Base-by-base conservation (phyloP, 352 stramenopile genomes). In the Pythium dissotocum region DNA sequence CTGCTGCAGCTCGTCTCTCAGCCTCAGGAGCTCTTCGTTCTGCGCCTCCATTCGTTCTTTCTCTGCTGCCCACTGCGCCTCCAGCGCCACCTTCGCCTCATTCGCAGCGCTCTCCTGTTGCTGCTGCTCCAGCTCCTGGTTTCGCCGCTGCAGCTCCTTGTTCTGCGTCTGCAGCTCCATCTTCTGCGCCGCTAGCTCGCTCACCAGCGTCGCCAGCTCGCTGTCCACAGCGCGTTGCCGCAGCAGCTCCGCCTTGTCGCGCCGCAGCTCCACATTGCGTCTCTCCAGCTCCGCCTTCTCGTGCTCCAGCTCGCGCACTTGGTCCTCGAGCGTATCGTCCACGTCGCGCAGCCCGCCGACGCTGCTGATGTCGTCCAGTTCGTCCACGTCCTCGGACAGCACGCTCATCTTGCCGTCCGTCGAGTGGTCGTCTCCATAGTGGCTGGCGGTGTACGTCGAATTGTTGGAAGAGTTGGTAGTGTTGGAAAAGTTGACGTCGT, bases 281-380 rank as follows among this genome's bases (percentile, higher is more conserved):
- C 36, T 6, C 58, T 71, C 28, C 2, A 71, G 55, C 46, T 57
- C 55, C 16, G 44, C 56, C 30, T 63, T 69, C 40, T 61, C 56
- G 55, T 48, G 57, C 49, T 42, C 44, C 32, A 70, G 59, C 21
- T 67, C 59, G 59, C 54, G 66, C 42, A 72, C 46, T 30, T 72
- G 66, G 66, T 72, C 66, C 18, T 55, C 21, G 21, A 73, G 67
- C n/a, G 64, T 62, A 36, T 73, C 67, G 48, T 73, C 67, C 18
- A 69, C 61, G 48, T 68, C 61, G 13, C 36, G 54, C 61, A 69
- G 55, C 30, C 21, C 61, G 48, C 40, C 38, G 42, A 21, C 58
- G 30, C 28, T 35, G 30, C 46, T 42, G 49, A 54, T 24, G 42
- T 63, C 48, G 38, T 61, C 52, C 2, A 63, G 42, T 6, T 65